Evolutionary conservation across 176 grass and related monocot genomes (phyloP).

Genomic region (Miscanthus lutarioriparius): DNA sequence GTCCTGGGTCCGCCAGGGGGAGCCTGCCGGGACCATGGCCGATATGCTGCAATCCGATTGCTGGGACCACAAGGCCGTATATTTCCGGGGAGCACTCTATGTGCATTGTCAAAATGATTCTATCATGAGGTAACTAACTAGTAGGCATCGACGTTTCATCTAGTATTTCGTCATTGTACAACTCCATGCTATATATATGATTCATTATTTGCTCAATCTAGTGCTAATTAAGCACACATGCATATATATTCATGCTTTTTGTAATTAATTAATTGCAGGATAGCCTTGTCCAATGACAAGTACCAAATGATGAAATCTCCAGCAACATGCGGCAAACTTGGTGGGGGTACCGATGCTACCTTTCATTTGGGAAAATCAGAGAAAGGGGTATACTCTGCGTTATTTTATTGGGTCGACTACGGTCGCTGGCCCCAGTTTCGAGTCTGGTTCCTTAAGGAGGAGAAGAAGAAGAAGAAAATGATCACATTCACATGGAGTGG

Average conservation of each 20-base stretch:
- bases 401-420: background rate
- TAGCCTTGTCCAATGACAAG: background rate
- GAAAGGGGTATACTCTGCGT: background rate
- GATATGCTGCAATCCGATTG: too few relatives aligned
- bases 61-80: background rate
- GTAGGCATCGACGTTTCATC: background rate
- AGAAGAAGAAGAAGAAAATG: too few relatives aligned
- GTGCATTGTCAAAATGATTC: background rate
- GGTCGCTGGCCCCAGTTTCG: background rate
- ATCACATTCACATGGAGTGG: slow-evolving; percentile 11
- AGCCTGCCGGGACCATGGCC: too few relatives aligned
- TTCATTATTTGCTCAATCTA: background rate
- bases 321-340: background rate
- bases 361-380: background rate
- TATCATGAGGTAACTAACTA: background rate
- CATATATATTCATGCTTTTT: background rate
- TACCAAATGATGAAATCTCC: slow-evolving; percentile 2
- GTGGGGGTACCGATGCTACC: background rate
- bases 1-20: too few relatives aligned
- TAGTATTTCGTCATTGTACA: background rate
- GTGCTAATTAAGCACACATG: too few relatives aligned
- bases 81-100: background rate
- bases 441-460: background rate
- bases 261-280: background rate
- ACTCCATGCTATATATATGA: too few relatives aligned